Percentiles rank a stretch among this genome's conserved stretches.
These are phyloP conservation scores for Buxus sempervirens DNA, from an alignment of 164 flowering plant genomes.

Conservation along the genomic window DNA sequence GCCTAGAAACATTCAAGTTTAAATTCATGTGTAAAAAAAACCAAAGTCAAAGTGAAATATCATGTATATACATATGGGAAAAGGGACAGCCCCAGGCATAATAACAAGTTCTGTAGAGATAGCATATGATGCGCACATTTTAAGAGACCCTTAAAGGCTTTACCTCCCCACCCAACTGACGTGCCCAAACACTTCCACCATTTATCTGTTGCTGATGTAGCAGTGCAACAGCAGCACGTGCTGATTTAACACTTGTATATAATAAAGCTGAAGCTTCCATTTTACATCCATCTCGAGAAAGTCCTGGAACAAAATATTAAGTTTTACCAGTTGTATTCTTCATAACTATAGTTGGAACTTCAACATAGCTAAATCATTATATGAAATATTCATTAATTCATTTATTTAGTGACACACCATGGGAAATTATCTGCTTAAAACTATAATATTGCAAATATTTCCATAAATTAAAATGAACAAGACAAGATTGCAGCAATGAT, in stretches of 20 bases:
- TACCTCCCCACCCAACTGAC: conserved; percentile 99
- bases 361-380: not conserved
- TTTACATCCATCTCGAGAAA: conserved; percentile 88
- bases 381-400: not conserved
- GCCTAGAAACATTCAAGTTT: too few relatives aligned
- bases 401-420: not conserved
- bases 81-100: not conserved
- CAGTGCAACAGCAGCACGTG: conserved; percentile 67
- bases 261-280: conserved; percentile 74
- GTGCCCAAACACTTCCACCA: conserved; percentile 83
- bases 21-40: too few relatives aligned
- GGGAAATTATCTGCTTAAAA: not conserved
- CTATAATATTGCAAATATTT: too few relatives aligned
- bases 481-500: too few relatives aligned
- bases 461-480: too few relatives aligned
- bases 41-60: too few relatives aligned
- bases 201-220: conserved; percentile 77
- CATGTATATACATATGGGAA: too few relatives aligned
- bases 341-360: not conserved
- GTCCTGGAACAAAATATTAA: conserved; percentile 43
- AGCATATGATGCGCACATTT: not conserved
- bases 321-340: not conserved
- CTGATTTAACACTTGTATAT: conserved; percentile 68
- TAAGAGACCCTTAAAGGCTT: not conserved
- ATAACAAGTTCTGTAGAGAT: not conserved